Percentiles rank a stretch among this genome's conserved stretches.
Conservation (phyloP, 2,329 filamentous ascomycete genomes). For the Fusarium beomiforme region DNA sequence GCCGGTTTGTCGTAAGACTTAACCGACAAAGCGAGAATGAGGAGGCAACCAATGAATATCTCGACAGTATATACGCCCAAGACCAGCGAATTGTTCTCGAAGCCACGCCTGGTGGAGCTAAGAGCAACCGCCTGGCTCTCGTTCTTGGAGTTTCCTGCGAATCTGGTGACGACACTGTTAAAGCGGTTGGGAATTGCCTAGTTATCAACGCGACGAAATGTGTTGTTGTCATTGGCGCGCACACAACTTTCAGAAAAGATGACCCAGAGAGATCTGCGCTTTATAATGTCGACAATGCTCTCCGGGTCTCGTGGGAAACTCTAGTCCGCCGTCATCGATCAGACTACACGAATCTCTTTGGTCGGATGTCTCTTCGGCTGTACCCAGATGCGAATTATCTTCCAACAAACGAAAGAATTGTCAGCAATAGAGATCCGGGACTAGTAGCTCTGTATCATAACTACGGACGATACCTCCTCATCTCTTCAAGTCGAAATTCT, state of each 20-base stretch:
- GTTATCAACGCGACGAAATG: constrained; percentile 18
- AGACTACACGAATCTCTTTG: constrained; percentile 33
- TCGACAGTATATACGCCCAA: constrained; percentile 34
- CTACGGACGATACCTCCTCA: constrained; percentile 47
- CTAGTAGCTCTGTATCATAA: constrained; percentile 45
- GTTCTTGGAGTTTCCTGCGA: constrained; percentile 20
- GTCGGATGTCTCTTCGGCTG: constrained; percentile 28
- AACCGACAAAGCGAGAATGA: constrained; percentile 37
- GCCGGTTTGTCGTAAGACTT: constrained; percentile 40
- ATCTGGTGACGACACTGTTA: neutral
- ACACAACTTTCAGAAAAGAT: constrained; percentile 36
- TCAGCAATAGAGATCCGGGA: constrained; percentile 37
- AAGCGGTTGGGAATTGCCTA: constrained; percentile 32
- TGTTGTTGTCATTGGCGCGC: constrained; percentile 33
- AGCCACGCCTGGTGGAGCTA: constrained; percentile 36
- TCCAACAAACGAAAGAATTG: constrained; percentile 35
- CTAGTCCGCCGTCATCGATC: constrained; percentile 24
- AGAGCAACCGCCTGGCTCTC: constrained; percentile 33
- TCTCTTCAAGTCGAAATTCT: constrained; percentile 36
- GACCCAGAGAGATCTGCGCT: constrained; percentile 35
- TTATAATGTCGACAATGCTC: constrained; percentile 37
- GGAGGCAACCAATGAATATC: constrained; percentile 40
- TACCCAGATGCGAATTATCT: constrained; percentile 34
- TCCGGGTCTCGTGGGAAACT: constrained; percentile 22
- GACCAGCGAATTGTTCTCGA: constrained; percentile 26